Evolutionary conservation across 2,329 filamentous ascomycete genomes (phyloP).

Genomic region (Arachnomyces sp.): DNA sequence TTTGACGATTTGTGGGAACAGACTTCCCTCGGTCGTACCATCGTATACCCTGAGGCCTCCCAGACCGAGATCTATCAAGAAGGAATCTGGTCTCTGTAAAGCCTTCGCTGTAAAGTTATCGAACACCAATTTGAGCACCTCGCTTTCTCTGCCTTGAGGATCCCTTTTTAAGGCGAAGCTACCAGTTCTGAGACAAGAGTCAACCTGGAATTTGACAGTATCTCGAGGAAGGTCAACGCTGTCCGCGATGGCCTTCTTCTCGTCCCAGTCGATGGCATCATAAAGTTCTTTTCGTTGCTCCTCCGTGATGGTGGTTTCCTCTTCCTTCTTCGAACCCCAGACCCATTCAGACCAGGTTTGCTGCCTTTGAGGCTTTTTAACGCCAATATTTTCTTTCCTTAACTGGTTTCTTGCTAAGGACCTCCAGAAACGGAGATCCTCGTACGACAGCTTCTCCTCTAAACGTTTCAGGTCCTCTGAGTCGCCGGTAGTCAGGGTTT

Average conservation of each 20-base stretch:
- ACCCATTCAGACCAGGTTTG: conserved; percentile 89
- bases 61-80: conserved; percentile 79
- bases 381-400: conserved; percentile 85
- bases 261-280: conserved; percentile 95
- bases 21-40: conserved; percentile 80
- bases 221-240: conserved; percentile 85
- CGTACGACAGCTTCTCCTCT: conserved; percentile 83
- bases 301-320: conserved; percentile 84
- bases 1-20: conserved; percentile 90
- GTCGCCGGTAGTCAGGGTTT: conserved; percentile 60
- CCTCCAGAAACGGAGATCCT: conserved; percentile 95
- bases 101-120: conserved; percentile 90
- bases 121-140: conserved; percentile 86
- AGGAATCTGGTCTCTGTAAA: conserved; percentile 80
- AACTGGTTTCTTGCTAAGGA: conserved; percentile 89
- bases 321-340: conserved; percentile 71
- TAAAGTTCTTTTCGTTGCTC: conserved; percentile 95
- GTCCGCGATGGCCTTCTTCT: conserved; percentile 82
- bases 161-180: conserved; percentile 90
- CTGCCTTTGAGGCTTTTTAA: conserved; percentile 65
- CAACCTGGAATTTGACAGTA: conserved; percentile 83
- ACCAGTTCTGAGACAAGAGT: conserved; percentile 86
- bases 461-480: conserved; percentile 62
- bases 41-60: conserved; percentile 92
- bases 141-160: conserved; percentile 65